Conservation (phyloP, 306 rosid species). For the Astragalus membranaceus region DNA sequence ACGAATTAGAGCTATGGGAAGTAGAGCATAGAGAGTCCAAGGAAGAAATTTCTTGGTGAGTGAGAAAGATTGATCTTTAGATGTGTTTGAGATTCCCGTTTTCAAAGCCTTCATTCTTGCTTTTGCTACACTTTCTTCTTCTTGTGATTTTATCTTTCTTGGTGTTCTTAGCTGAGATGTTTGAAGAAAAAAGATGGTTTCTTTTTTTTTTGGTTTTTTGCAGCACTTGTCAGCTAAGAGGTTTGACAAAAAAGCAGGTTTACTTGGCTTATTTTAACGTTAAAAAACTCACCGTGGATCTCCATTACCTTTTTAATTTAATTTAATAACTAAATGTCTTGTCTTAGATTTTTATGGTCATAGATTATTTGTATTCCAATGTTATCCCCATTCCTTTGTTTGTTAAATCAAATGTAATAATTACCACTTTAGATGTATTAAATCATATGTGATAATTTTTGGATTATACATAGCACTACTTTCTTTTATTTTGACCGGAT, state of each 20-base stretch:
- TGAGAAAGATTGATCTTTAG: slow-evolving; percentile 38
- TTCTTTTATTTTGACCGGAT: too few species aligned
- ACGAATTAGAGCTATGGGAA: slow-evolving; percentile 61
- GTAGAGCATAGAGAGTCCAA: slow-evolving; percentile 49
- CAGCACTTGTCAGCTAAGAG: neutral
- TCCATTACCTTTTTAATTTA: slow-evolving; percentile 1
- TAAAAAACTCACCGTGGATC: neutral
- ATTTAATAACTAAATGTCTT: slow-evolving; percentile 11
- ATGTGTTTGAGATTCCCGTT: slow-evolving; percentile 39
- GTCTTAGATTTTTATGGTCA: neutral
- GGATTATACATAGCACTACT: too few species aligned
- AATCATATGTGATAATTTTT: too few species aligned
- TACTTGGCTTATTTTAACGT: neutral
- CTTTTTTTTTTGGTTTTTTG: neutral
- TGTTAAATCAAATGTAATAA: too few species aligned
- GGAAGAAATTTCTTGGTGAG: slow-evolving; percentile 46
- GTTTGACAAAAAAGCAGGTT: too few species aligned
- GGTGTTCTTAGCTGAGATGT: neutral
- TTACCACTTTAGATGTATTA: too few species aligned
- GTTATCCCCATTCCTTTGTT: too few species aligned
- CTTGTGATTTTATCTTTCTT: neutral
- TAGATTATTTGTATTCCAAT: neutral
- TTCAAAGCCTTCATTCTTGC: slow-evolving; percentile 14
- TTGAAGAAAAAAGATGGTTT: neutral
- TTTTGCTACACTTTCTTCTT: neutral